Evolutionary conservation across 257 asterid genomes (phyloP), one percentile per base, ranked within the genome.

Genomic region (Thymus quinquecostatus): DNA sequence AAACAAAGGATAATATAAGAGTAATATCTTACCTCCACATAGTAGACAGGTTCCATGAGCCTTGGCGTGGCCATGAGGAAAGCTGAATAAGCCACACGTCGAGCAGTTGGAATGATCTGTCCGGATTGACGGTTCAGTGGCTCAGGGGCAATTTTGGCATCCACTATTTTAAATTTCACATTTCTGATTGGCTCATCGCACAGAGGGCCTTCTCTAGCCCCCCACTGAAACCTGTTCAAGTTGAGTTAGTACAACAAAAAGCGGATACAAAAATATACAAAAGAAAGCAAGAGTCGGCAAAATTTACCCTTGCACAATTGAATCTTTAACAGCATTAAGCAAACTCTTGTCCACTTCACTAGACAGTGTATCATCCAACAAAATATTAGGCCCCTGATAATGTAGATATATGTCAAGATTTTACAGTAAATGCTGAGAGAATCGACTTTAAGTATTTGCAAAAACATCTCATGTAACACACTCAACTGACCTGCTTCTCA

Each of bases 151-250:
- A 94, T 86, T 81, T 94, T 89, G 49, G 97, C 97, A 77, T 94
- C 97, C 59, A 91, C 99, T 61, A 91, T 94, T 79, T 94, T 91
- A 82, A 94, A 94, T 77, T 94, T 94, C 28, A 94, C 99, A 74
- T 92, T 92, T 82, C 99, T 87, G 63, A 94, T 94, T 55, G 99
- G 99, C 86, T 94, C 99, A 32, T 94, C 99, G 66, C 99, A 94
- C 6, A 94, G 95, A 10, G 99, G 99, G 28, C 99, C 99, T 81
- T 94, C 99, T 62, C 99, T 91, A 77, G 99, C 99, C 30, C 99
- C 99, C 99, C 99, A 94, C 57, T 94, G 99, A 68, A 94, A 94
- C 82, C 99, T 94, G 95, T 75, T 56, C 70, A 75, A 12, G 60
- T 55, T 38, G 69, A 55, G 70, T 82, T 70, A 75, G 53, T 50